These are phyloP conservation scores for Beauveria rudraprayagi DNA, from an alignment of 2,329 filamentous ascomycete genomes.

Conservation along the genomic window DNA sequence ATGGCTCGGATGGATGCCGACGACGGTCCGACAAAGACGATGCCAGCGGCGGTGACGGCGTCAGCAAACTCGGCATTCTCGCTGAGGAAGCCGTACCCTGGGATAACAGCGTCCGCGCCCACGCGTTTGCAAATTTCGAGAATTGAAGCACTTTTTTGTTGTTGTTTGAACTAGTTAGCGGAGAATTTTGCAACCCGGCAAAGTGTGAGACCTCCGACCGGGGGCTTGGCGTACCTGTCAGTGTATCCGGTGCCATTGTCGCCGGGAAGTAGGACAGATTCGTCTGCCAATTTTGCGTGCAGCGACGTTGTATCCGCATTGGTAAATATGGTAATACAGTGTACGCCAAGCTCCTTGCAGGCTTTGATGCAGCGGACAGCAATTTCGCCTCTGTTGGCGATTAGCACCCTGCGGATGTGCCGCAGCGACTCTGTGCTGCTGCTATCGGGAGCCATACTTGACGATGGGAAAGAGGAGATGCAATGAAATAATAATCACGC, in stretches of 20 bases:
- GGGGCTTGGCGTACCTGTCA: not conserved
- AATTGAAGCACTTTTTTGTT: slow-evolving; percentile 10
- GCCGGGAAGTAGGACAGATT: slow-evolving; percentile 32
- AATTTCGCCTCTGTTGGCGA: slow-evolving; percentile 55
- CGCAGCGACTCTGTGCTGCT: slow-evolving; percentile 22
- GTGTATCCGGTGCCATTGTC: slow-evolving; percentile 15
- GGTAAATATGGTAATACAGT: slow-evolving; percentile 47
- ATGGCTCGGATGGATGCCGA: slow-evolving; percentile 45
- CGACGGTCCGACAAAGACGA: slow-evolving; percentile 51
- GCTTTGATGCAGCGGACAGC: slow-evolving; percentile 41
- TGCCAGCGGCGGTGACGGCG: slow-evolving; percentile 40
- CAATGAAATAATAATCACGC: no score
- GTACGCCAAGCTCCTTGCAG: slow-evolving; percentile 38
- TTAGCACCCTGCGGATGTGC: slow-evolving; percentile 29
- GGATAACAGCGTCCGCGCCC: slow-evolving; percentile 48
- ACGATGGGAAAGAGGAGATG: not conserved
- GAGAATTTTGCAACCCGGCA: no score
- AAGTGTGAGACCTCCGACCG: no score
- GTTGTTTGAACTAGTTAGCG: not conserved
- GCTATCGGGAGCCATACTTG: slow-evolving; percentile 29
- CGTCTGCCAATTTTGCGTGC: slow-evolving; percentile 46
- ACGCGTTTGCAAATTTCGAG: slow-evolving; percentile 31
- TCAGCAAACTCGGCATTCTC: slow-evolving; percentile 55
- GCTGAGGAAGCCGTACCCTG: slow-evolving; percentile 57
- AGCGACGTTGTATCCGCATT: slow-evolving; percentile 44